These are phyloP conservation scores for peach (Prunus persica) DNA, from an alignment of 306 rosid genomes.

Conservation along the genomic window Prunus_persica_NCBIv2 NC_034014.1:14728001-14728500, in stretches of 20 bases:
- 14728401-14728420: neutral
- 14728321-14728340: neutral
- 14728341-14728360: neutral
- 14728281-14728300: neutral
- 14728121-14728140: too few species aligned
- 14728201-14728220: neutral
- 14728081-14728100: too few species aligned
- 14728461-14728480: neutral
- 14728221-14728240: neutral
- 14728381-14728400: neutral
- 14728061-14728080: accelerated
- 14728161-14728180: neutral
- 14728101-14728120: too few species aligned
- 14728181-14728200: neutral
- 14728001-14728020: too few species aligned
- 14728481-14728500: constrained; percentile 33
- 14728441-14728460: neutral
- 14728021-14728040: too few species aligned
- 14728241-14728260: neutral
- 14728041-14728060: too few species aligned
- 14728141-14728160: too few species aligned
- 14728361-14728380: neutral
- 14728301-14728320: neutral
- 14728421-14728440: neutral
- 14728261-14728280: neutral